Evolutionary conservation across 495 filamentous ascomycete genomes (phyloP), one percentile per base, ranked within the genome.

Genomic region (Penicillium desertorum): DNA sequence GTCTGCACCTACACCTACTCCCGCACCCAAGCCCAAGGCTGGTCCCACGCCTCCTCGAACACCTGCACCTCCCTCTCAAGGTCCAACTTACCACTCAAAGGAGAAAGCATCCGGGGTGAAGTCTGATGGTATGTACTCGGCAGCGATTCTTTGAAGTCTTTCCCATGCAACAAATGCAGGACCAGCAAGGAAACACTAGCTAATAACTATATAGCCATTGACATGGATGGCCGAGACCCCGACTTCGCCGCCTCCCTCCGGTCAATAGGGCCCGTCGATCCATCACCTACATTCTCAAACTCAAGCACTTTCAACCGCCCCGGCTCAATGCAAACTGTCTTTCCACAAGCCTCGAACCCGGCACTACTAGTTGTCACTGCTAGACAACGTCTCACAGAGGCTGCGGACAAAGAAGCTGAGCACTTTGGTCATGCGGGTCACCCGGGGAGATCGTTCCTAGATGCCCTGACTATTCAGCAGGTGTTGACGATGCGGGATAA

Each of bases 221-320:
- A 86, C 64, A 74, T 84, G 57, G 87, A 88, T 62, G 82, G 80
- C 58, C 78, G 76, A n/a, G 85, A 88, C 61, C 85, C 85, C 3
- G 71, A 81, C 67, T 87, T 84, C 70, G 82, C 81, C 48, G 78
- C 77, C 60, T 83, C 82, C 49, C 81, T 88, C 54, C 81, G 80
- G 63, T 69, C 71, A 41, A 77, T 90, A 60, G 87, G 87, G 54
- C 80, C 87, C 54, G 86, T 89, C 19, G 77, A 79, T 49, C 85
- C 86, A 17, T 74, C 74, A 54, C 84, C 84, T 10, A 83, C 81
- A 30, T 67, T 79, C 61, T 85, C 86, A 9, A 71, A 76, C 60
- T 77, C 80, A 32, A 85, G 81, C 54, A 79, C 76, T 51, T 78
- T 81, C 63, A 58, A 56, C 51, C 57, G 60, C 63, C 54, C 57